Conservation (phyloP, 2,329 filamentous ascomycete species). For the Calcarisporium arbuscula region DNA sequence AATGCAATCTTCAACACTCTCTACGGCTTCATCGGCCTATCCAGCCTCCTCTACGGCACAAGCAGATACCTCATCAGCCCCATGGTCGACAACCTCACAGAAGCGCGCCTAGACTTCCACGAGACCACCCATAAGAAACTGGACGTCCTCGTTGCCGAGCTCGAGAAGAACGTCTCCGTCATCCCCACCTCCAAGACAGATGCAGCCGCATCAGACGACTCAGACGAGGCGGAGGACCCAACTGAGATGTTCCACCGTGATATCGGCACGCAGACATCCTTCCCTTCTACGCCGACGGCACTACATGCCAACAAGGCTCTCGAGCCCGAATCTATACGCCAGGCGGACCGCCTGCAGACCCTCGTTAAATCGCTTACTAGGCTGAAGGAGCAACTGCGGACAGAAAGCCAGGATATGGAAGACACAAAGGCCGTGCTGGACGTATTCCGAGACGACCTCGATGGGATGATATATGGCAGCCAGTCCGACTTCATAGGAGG, state of each 20-base stretch:
- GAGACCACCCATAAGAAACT: constrained; percentile 40
- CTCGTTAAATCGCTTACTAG: constrained; percentile 37
- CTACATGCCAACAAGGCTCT: constrained; percentile 5
- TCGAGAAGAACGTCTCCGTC: constrained; percentile 54
- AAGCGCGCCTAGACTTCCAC: constrained; percentile 48
- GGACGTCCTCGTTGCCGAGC: constrained; percentile 38
- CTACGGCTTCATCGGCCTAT: constrained; percentile 50
- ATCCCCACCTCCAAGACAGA: constrained; percentile 37
- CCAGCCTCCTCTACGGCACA: constrained; percentile 63
- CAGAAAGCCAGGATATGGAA: constrained; percentile 41
- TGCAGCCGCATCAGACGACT: constrained; percentile 20
- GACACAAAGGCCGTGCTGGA: constrained; percentile 48
- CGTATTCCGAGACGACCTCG: constrained; percentile 59
- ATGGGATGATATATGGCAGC: constrained; percentile 47
- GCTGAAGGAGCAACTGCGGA: constrained; percentile 35
- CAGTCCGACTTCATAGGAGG: constrained; percentile 29
- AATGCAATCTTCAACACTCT: constrained; percentile 52
- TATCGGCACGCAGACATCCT: constrained; percentile 69
- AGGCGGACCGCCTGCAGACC: constrained; percentile 34
- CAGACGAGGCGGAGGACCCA: constrained; percentile 53
- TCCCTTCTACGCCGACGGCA: constrained; percentile 14
- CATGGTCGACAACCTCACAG: constrained; percentile 47
- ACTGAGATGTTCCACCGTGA: constrained; percentile 78
- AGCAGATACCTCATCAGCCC: constrained; percentile 63
- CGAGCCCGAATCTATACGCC: constrained; percentile 27